A percentile compares a stretch with the other conserved stretches of the same genome.
These are phyloP conservation scores for Trametes cubensis DNA, from an alignment of 768 basidiomycete species.

Conservation along the genomic window DNA sequence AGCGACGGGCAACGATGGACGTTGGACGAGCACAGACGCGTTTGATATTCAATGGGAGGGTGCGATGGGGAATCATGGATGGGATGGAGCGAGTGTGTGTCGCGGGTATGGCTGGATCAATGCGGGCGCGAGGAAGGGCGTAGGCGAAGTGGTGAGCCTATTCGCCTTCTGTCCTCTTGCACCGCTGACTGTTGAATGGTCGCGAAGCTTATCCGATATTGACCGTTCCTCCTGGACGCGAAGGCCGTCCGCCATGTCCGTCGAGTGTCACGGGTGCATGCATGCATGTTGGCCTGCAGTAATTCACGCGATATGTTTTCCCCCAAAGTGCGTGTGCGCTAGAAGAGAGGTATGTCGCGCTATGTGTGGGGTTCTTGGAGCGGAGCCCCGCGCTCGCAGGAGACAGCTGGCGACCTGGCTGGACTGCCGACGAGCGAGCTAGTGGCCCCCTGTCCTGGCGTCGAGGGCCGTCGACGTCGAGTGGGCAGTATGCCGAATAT, in stretches of 20 bases:
- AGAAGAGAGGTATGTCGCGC: background rate
- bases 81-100: background rate
- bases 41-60: too few relatives aligned
- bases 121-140: background rate
- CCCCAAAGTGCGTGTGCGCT: background rate
- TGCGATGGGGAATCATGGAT: background rate
- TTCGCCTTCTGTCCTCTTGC: background rate
- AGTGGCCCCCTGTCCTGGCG: slow-evolving; percentile 5
- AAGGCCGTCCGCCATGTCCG: background rate
- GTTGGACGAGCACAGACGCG: too few relatives aligned
- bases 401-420: background rate
- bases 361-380: background rate
- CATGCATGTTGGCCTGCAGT: background rate
- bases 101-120: background rate
- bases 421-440: background rate
- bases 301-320: slow-evolving; percentile 1
- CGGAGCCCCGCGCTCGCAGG: slow-evolving; percentile 1
- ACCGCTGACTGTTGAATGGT: background rate
- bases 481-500: slow-evolving; percentile 11
- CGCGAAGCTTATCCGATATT: background rate
- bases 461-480: background rate
- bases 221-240: background rate
- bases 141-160: background rate
- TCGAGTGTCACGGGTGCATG: slow-evolving; percentile 4
- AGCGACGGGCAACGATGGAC: background rate